Evolutionary conservation across 345 rosid species (phyloP).

Genomic region (Syzygium aqueum): DNA sequence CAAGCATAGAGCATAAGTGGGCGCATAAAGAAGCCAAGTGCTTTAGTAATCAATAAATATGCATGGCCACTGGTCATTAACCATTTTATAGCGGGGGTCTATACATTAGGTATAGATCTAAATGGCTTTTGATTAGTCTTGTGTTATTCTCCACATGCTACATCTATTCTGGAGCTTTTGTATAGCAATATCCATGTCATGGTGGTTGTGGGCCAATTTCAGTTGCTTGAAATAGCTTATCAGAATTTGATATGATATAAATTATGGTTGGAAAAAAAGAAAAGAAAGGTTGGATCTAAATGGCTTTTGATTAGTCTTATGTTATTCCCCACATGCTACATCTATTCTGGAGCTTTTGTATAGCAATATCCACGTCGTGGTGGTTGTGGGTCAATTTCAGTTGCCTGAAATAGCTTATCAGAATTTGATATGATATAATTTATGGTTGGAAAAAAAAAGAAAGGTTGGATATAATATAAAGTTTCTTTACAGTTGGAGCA

Average conservation of each 20-base stretch:
- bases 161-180: neutral
- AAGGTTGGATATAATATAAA: neutral
- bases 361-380: neutral
- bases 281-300: neutral
- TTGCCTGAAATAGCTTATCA: neutral
- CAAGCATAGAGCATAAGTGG: neutral
- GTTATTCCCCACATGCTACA: neutral
- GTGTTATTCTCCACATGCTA: neutral
- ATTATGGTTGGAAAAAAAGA: neutral
- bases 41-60: neutral
- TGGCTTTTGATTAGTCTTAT: neutral
- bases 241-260: neutral
- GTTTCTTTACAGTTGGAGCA: slow-evolving; percentile 59
- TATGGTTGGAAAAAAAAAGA: neutral
- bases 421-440: neutral
- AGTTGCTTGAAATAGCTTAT: neutral
- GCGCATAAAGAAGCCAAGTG: neutral
- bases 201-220: neutral
- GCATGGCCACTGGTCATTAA: neutral
- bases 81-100: neutral
- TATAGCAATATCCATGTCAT: neutral
- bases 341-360: neutral
- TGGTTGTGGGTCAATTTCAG: neutral
- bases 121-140: neutral
- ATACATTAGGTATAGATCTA: neutral